These are phyloP conservation scores for Mortierella polycephala DNA, from an alignment of 371 early-diverging fungal species.

Conservation along the genomic window DNA sequence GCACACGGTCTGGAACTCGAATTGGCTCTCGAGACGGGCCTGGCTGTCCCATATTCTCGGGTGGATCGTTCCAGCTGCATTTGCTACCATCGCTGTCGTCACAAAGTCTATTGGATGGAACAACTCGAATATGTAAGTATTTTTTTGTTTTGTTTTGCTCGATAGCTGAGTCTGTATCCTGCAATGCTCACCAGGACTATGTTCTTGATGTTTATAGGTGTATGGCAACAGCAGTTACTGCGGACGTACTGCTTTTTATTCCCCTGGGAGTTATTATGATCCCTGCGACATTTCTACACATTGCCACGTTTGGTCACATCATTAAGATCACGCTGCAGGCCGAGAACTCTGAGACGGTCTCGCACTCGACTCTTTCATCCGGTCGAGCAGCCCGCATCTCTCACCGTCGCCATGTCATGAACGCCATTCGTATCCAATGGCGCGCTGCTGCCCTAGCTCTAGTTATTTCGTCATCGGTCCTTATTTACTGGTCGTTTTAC, in stretches of 20 bases:
- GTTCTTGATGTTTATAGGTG: slow-evolving; percentile 39
- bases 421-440: slow-evolving; percentile 76
- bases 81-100: slow-evolving; percentile 62
- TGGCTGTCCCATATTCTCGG: slow-evolving; percentile 63
- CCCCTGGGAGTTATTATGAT: slow-evolving; percentile 68
- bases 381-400: slow-evolving; percentile 55
- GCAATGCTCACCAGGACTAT: neutral
- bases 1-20: slow-evolving; percentile 74
- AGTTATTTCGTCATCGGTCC: slow-evolving; percentile 59
- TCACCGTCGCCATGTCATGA: slow-evolving; percentile 66
- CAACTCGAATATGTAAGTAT: slow-evolving; percentile 47
- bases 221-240: slow-evolving; percentile 59
- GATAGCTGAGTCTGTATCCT: too few species aligned
- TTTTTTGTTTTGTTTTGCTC: neutral
- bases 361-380: slow-evolving; percentile 47
- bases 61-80: slow-evolving; percentile 67
- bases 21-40: slow-evolving; percentile 65
- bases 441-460: slow-evolving; percentile 69
- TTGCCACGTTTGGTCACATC: slow-evolving; percentile 71
- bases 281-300: slow-evolving; percentile 65
- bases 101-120: slow-evolving; percentile 48
- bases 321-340: slow-evolving; percentile 59
- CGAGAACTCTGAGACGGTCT: slow-evolving; percentile 59
- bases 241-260: slow-evolving; percentile 67
- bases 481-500: slow-evolving; percentile 63